Evolutionary conservation across 768 basidiomycete species (phyloP).

Genomic region (Amanita phalloides): DNA sequence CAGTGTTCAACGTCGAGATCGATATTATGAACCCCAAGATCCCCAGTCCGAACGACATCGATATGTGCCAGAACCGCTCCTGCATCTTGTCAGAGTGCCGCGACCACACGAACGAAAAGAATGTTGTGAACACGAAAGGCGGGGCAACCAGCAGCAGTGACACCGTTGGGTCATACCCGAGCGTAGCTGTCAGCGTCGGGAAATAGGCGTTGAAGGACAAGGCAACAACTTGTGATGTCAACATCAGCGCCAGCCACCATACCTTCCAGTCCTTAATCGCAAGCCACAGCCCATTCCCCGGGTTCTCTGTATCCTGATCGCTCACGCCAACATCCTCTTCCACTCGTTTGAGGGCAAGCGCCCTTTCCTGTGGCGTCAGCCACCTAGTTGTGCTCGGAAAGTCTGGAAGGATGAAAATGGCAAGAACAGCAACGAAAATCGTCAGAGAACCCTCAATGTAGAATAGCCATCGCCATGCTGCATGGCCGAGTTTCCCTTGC

Average conservation of each 20-base stretch:
- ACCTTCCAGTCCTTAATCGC: constrained; percentile 76
- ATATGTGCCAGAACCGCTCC: constrained; percentile 71
- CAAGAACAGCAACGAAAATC: constrained; percentile 38
- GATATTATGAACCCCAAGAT: constrained; percentile 69
- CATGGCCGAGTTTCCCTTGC: constrained; percentile 60
- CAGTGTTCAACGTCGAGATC: constrained; percentile 56
- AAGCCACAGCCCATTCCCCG: constrained; percentile 39
- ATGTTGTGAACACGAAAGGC: constrained; percentile 60
- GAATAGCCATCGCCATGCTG: constrained; percentile 83
- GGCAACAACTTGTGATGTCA: constrained; percentile 50
- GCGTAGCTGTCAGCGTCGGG: constrained; percentile 63
- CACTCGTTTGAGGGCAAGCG: constrained; percentile 55
- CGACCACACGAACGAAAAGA: constrained; percentile 48
- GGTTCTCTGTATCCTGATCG: constrained; percentile 34
- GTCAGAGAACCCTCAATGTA: constrained; percentile 66
- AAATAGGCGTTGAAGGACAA: constrained; percentile 75
- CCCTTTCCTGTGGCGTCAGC: constrained; percentile 50
- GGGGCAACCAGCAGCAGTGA: constrained; percentile 73
- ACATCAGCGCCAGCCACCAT: constrained; percentile 64
- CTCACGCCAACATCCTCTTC: constrained; percentile 50
- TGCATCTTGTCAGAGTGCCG: constrained; percentile 61
- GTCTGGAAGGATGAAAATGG: constrained; percentile 68
- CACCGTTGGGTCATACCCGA: constrained; percentile 53
- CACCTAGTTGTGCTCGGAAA: constrained; percentile 61
- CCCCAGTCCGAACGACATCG: constrained; percentile 44